Percentiles rank a stretch among this genome's conserved stretches.
Evolutionary conservation across 768 basidiomycete genomes (phyloP).

Genomic region (Fomitopsis pulvina): DNA sequence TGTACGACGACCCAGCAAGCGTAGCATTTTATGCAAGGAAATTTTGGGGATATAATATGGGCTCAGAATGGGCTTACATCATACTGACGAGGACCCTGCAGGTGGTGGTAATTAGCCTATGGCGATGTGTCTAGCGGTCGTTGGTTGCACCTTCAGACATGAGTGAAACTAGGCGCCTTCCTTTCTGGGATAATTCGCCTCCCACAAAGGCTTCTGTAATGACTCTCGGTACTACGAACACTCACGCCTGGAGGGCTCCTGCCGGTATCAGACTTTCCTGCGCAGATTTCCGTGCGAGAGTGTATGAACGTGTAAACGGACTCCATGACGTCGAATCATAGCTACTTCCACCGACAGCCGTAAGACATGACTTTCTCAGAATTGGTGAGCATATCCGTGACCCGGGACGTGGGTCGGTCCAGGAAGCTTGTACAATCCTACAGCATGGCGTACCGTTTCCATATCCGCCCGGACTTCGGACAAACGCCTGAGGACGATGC

Average conservation of each 20-base stretch:
- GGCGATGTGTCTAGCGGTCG: not conserved
- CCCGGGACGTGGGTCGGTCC: not conserved
- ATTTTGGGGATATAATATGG: not conserved
- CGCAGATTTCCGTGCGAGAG: not conserved
- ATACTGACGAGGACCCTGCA: not conserved
- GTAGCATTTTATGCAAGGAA: conserved; percentile 12
- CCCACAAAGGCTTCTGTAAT: not conserved
- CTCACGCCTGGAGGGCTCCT: not conserved
- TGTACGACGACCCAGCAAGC: conserved; percentile 11
- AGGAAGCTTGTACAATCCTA: not conserved
- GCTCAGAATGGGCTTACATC: conserved; percentile 4
- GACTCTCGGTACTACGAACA: not conserved
- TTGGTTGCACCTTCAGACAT: not conserved
- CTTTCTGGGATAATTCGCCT: not conserved
- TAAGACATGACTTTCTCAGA: no score
- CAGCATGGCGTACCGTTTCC: not conserved
- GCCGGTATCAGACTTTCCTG: not conserved
- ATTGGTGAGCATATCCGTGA: not conserved
- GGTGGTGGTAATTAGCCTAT: not conserved
- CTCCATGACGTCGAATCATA: no score
- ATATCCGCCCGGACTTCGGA: not conserved
- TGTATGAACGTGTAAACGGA: no score
- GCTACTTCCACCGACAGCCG: no score
- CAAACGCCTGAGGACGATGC: not conserved
- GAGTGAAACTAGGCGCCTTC: not conserved